These are phyloP conservation scores for Cerioporus squamosus DNA, from an alignment of 1,284 basidiomycete genomes.

Conservation along the genomic window DNA sequence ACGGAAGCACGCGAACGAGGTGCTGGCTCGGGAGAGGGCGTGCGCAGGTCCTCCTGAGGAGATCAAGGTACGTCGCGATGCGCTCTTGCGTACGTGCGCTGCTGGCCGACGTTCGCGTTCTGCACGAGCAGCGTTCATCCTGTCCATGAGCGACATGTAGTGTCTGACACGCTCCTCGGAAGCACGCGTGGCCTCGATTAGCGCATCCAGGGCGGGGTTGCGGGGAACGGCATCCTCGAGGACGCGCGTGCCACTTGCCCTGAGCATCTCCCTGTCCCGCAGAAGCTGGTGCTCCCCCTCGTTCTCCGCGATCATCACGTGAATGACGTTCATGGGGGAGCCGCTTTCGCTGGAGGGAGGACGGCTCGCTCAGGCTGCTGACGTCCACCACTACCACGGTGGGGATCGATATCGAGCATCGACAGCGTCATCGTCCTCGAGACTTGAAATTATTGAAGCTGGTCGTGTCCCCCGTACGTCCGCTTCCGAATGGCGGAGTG, in stretches of 20 bases:
- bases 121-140: constrained; percentile 2
- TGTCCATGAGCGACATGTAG: constrained; percentile 17
- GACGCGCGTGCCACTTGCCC: constrained; percentile 17
- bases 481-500: too few species aligned
- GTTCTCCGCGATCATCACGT: constrained; percentile 35
- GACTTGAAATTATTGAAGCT: too few species aligned
- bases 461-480: too few species aligned
- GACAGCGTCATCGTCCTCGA: too few species aligned
- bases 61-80: constrained; percentile 16
- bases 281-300: neutral
- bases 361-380: constrained; percentile 31
- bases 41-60: constrained; percentile 13
- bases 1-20: neutral
- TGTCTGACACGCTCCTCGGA: constrained; percentile 10
- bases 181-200: constrained; percentile 15
- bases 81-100: constrained; percentile 2
- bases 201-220: constrained; percentile 12
- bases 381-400: too few species aligned
- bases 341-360: constrained; percentile 34
- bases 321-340: constrained; percentile 45
- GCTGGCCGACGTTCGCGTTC: constrained; percentile 4
- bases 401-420: too few species aligned
- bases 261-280: neutral
- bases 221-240: constrained; percentile 30
- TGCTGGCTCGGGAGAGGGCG: constrained; percentile 10